A percentile compares a stretch with the other conserved stretches of the same genome.
These are phyloP conservation scores for Scutellaria barbata DNA, from an alignment of 257 asterid species.

Conservation along the genomic window DNA sequence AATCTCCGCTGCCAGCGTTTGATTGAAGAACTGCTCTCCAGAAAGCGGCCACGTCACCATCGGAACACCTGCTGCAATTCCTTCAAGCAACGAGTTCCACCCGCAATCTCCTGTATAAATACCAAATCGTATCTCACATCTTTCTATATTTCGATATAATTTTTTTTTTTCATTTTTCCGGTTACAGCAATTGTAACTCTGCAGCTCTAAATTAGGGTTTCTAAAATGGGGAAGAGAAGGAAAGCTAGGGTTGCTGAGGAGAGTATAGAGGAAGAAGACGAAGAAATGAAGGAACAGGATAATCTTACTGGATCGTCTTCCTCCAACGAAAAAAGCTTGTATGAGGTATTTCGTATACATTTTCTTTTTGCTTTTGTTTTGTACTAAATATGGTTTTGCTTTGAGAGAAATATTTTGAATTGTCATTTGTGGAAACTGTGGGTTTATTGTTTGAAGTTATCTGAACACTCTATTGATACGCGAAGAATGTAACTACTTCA, in stretches of 20 bases:
- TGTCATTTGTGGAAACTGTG: not conserved
- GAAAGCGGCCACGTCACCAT: constrained; percentile 57
- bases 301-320: constrained; percentile 48
- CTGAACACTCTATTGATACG: not conserved
- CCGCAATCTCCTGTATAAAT: constrained; percentile 45
- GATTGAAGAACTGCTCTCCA: constrained; percentile 50
- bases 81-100: constrained; percentile 48
- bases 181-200: not conserved
- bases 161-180: not conserved
- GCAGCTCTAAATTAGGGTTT: constrained; percentile 25
- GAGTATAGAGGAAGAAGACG: constrained; percentile 49
- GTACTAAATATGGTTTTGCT: not conserved
- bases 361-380: not conserved
- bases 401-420: not conserved
- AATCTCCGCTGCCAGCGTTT: constrained; percentile 38
- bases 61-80: constrained; percentile 46
- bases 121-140: not conserved
- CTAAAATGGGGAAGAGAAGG: constrained; percentile 63
- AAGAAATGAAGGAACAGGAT: constrained; percentile 43
- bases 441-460: constrained; percentile 23
- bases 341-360: constrained; percentile 58
- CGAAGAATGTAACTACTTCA: not conserved
- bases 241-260: constrained; percentile 70
- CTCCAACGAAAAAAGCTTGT: constrained; percentile 60
- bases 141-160: not conserved